These are phyloP conservation scores for Aurantiochytrium sp. DNA, from an alignment of 108 stramenopile genomes.

Conservation along the genomic window DNA sequence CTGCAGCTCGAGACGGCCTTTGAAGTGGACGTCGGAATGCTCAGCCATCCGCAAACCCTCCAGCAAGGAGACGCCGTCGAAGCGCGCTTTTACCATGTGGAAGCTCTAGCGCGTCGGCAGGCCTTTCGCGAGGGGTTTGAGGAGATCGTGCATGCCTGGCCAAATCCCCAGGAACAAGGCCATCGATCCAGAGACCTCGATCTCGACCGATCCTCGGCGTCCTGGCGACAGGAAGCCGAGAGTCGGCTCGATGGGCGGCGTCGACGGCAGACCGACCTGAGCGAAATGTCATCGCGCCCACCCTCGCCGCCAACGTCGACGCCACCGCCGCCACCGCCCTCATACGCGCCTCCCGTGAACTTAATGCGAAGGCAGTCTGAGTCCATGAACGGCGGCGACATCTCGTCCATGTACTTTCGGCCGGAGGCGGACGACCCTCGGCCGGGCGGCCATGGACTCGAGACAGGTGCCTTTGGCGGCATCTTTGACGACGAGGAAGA, in stretches of 20 bases:
- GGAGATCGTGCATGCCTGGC: neutral
- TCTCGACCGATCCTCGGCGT: no score
- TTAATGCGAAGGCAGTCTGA: neutral
- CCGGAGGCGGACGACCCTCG: no score
- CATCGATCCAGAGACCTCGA: no score
- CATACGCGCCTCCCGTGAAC: neutral
- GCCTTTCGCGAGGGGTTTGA: neutral
- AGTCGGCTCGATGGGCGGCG: no score
- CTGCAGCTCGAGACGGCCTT: neutral
- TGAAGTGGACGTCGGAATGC: neutral
- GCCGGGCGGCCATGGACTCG: neutral
- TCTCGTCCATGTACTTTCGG: no score
- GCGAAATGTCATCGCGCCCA: neutral
- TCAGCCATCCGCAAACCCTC: neutral
- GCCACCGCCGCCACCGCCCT: neutral
- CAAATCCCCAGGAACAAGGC: neutral
- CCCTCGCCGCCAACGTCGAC: neutral
- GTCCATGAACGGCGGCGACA: neutral
- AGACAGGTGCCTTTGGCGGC: neutral
- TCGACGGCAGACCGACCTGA: no score
- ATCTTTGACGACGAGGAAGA: neutral
- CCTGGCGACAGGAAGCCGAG: no score
- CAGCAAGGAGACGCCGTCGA: neutral
- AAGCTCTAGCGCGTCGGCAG: neutral
- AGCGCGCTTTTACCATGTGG: neutral